A percentile compares a stretch with the other conserved stretches of the same genome.
Evolutionary conservation across 805 yeast genomes (phyloP).

Genomic region (Metschnikowia chrysomelidarum): DNA sequence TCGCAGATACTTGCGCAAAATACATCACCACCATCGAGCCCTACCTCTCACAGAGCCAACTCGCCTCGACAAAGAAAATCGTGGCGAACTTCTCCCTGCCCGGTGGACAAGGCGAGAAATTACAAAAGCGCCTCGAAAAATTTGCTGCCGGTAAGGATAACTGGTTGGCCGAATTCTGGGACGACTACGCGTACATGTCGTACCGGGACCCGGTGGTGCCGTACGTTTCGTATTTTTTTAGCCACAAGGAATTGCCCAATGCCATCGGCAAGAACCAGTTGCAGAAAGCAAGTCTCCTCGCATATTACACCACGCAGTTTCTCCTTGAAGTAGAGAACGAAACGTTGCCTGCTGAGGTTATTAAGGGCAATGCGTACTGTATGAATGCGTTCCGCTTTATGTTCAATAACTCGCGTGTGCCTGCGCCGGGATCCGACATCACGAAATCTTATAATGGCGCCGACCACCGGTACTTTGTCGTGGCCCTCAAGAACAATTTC

Average conservation of each 20-base stretch:
- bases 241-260: constrained; percentile 68
- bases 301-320: constrained; percentile 66
- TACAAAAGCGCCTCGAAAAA: constrained; percentile 63
- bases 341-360: constrained; percentile 76
- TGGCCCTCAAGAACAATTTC: constrained; percentile 73
- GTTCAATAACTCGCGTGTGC: constrained; percentile 88
- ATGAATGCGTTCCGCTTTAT: constrained; percentile 90
- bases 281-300: constrained; percentile 72
- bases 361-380: constrained; percentile 79
- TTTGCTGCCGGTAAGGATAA: constrained; percentile 66
- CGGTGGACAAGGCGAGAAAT: constrained; percentile 61
- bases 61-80: constrained; percentile 47
- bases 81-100: constrained; percentile 64
- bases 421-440: constrained; percentile 62
- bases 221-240: constrained; percentile 85
- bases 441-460: constrained; percentile 51
- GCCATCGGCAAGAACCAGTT: constrained; percentile 61
- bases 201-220: constrained; percentile 96
- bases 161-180: constrained; percentile 94
- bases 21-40: constrained; percentile 78
- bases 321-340: constrained; percentile 65
- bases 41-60: constrained; percentile 50
- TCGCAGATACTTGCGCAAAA: constrained; percentile 64
- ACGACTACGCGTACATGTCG: constrained; percentile 84
- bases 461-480: constrained; percentile 65